Conservation (phyloP, 495 filamentous ascomycete species). For the Hypoxylon fuscum region DNA sequence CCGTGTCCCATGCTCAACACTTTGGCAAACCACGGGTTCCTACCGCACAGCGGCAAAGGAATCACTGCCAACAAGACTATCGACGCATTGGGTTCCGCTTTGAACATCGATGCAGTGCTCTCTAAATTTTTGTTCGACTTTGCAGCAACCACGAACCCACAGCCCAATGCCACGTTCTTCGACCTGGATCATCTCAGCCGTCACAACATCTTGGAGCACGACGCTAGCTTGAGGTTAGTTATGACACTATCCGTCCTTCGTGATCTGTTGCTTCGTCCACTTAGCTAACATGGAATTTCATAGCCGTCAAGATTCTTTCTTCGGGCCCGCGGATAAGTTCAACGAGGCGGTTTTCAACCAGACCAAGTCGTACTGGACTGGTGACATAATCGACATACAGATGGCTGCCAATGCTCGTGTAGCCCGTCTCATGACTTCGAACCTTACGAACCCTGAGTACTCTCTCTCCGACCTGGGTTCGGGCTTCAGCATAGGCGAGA, state of each 20-base stretch:
- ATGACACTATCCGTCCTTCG: not conserved
- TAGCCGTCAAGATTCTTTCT: constrained; percentile 56
- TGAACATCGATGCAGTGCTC: constrained; percentile 55
- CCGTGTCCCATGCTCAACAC: constrained; percentile 55
- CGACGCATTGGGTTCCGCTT: constrained; percentile 48
- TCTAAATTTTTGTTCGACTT: constrained; percentile 50
- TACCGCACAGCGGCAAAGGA: constrained; percentile 50
- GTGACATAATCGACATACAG: constrained; percentile 46
- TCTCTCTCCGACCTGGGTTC: constrained; percentile 44
- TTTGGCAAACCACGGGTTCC: constrained; percentile 50
- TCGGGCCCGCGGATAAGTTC: constrained; percentile 55
- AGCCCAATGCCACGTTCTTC: constrained; percentile 60
- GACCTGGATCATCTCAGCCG: constrained; percentile 56
- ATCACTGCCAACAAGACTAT: constrained; percentile 47
- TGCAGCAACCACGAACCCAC: constrained; percentile 57
- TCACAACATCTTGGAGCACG: constrained; percentile 62
- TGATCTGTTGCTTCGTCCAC: not conserved
- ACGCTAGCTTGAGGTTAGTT: constrained; percentile 59
- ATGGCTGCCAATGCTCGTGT: constrained; percentile 55
- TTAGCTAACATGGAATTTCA: constrained; percentile 4
- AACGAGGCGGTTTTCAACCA: constrained; percentile 58
- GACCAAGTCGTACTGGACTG: constrained; percentile 54
- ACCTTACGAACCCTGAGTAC: constrained; percentile 56
- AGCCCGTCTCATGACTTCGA: constrained; percentile 56
- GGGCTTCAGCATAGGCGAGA: constrained; percentile 56